phyloP scores from a whole-genome alignment of 75 land plant species.

The Ceratopteris richardii region DNA sequence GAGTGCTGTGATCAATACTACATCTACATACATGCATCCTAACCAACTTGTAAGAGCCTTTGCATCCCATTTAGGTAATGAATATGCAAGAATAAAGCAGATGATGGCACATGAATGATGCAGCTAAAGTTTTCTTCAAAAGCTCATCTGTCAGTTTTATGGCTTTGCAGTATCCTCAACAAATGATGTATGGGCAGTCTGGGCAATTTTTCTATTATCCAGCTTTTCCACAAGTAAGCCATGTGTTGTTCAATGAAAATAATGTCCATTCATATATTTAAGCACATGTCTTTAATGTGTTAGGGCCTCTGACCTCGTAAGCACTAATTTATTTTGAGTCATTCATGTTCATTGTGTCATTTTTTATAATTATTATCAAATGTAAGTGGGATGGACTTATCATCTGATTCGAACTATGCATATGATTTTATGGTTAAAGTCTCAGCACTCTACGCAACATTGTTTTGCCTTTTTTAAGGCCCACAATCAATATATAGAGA shows the following conservation, averaged over 20 bases:
- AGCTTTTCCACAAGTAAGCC: constrained; percentile 26
- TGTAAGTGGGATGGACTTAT: background rate
- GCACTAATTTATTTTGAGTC: too few species aligned
- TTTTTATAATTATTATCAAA: background rate
- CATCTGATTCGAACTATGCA: background rate
- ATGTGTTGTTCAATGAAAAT: too few species aligned
- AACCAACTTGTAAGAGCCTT: constrained; percentile 21
- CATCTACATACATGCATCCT: constrained; percentile 26
- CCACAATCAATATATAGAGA: too few species aligned
- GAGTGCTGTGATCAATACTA: constrained; percentile 22
- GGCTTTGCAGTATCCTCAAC: constrained; percentile 34
- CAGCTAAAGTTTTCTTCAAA: background rate
- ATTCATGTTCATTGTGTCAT: too few species aligned
- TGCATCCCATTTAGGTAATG: background rate
- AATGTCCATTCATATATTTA: too few species aligned
- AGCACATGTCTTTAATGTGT: background rate
- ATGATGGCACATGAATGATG: background rate
- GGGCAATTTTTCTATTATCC: constrained; percentile 24
- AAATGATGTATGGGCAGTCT: constrained; percentile 35
- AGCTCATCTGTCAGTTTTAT: background rate
- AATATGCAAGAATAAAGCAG: background rate
- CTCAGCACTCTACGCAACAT: too few species aligned
- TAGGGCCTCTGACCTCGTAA: background rate
- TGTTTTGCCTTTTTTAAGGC: too few species aligned
- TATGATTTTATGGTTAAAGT: too few species aligned